These are phyloP conservation scores for Populus alba DNA, from an alignment of 345 rosid species.

Conservation along the genomic window DNA sequence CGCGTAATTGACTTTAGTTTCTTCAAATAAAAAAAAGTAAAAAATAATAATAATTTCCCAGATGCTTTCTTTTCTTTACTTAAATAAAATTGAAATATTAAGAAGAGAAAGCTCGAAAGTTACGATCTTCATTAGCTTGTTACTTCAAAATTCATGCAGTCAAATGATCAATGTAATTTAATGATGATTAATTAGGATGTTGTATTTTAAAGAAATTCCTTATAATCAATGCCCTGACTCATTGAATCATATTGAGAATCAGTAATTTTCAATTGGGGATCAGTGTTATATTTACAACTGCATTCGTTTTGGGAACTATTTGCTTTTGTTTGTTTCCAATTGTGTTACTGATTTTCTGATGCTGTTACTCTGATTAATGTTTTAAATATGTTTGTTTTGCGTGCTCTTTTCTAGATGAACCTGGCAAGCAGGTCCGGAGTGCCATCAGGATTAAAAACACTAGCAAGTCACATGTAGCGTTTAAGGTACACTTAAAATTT, in stretches of 20 bases:
- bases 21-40: no score
- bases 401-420: constrained; percentile 58
- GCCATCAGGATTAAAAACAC: constrained; percentile 91
- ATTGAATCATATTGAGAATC: no score
- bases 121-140: neutral
- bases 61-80: neutral
- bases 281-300: neutral
- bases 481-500: constrained; percentile 53
- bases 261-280: neutral
- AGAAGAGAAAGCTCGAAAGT: neutral
- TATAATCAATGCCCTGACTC: no score
- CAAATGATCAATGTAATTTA: neutral
- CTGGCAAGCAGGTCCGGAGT: constrained; percentile 96
- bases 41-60: no score
- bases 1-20: no score
- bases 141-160: neutral
- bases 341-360: neutral
- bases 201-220: no score
- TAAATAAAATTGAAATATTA: neutral
- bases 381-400: neutral
- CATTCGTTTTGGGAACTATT: neutral
- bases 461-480: constrained; percentile 88
- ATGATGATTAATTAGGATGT: no score
- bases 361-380: neutral
- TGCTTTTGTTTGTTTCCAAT: neutral